Evolutionary conservation across 331 rosid genomes (phyloP).

Genomic region (Malus hybrid): DNA sequence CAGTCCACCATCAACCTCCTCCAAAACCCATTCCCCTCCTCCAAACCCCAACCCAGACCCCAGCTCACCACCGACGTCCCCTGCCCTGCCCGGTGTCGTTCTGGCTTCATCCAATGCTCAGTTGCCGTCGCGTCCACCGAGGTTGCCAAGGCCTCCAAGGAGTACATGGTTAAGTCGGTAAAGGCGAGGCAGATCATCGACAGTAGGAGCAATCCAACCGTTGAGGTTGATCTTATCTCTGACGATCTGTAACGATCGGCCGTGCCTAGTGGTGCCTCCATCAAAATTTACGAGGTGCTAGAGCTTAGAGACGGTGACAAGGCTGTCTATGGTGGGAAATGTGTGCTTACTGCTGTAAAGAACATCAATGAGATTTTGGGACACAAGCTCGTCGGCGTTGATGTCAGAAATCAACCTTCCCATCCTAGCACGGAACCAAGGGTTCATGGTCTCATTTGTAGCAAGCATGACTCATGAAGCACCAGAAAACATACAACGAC

Average conservation of each 20-base stretch:
- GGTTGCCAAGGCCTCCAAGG: slow-evolving; percentile 19
- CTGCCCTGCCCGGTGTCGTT: not conserved
- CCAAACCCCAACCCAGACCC: slow-evolving; percentile 19
- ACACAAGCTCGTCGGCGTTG: slow-evolving; percentile 78
- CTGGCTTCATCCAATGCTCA: slow-evolving; percentile 38
- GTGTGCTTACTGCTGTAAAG: slow-evolving; percentile 75
- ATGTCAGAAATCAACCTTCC: slow-evolving; percentile 34
- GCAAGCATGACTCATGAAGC: slow-evolving; percentile 50
- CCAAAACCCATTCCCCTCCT: slow-evolving; percentile 30
- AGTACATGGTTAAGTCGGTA: slow-evolving; percentile 52
- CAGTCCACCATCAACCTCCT: slow-evolving; percentile 37
- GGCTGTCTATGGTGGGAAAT: slow-evolving; percentile 78
- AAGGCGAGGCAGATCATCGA: slow-evolving; percentile 93
- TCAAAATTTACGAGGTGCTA: slow-evolving; percentile 91
- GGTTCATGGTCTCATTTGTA: no score
- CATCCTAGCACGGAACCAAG: no score
- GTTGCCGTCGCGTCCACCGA: slow-evolving; percentile 37
- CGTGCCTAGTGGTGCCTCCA: slow-evolving; percentile 95
- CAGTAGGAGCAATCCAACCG: slow-evolving; percentile 93
- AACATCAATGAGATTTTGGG: slow-evolving; percentile 73
- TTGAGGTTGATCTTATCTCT: slow-evolving; percentile 86
- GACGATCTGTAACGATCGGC: slow-evolving; percentile 87
- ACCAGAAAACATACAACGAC: slow-evolving; percentile 54
- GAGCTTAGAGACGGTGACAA: slow-evolving; percentile 91
- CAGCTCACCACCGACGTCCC: slow-evolving; percentile 16